phyloP scores from a whole-genome alignment of 2,329 filamentous ascomycete genomes.

The Neofusicoccum cordaticola region DNA sequence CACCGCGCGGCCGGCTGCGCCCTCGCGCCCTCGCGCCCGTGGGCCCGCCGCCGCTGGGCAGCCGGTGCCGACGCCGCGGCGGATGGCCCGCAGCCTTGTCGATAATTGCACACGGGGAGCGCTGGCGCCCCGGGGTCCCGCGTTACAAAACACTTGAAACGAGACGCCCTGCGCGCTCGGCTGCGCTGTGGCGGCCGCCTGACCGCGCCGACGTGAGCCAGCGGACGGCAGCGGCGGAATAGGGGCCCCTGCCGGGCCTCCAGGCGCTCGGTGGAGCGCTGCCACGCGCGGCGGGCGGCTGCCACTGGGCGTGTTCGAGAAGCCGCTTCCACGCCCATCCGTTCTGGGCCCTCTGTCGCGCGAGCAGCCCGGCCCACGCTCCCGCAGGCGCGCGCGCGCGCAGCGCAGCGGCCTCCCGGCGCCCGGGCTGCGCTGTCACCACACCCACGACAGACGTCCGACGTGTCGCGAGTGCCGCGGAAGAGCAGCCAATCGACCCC shows the following conservation, averaged over 20 bases:
- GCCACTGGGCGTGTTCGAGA: neutral
- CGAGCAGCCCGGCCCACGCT: neutral
- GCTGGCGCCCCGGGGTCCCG: neutral
- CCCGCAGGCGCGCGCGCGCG: too few relatives aligned
- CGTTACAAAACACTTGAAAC: slow-evolving; percentile 10
- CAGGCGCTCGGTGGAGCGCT: neutral
- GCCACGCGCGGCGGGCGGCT: neutral
- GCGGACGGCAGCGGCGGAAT: neutral
- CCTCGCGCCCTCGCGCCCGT: too few relatives aligned
- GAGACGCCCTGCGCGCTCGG: slow-evolving; percentile 1
- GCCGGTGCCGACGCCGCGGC: too few relatives aligned
- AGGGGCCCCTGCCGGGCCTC: neutral
- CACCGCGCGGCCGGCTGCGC: too few relatives aligned
- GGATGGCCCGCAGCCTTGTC: too few relatives aligned
- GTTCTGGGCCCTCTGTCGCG: neutral
- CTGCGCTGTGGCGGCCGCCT: neutral
- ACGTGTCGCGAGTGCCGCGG: neutral
- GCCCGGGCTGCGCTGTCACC: slow-evolving; percentile 11
- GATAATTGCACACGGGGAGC: too few relatives aligned
- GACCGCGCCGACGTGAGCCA: neutral
- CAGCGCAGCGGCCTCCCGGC: neutral
- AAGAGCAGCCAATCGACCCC: slow-evolving; percentile 3
- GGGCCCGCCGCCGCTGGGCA: too few relatives aligned
- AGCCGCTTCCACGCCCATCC: neutral
- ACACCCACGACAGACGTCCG: neutral